phyloP scores from a whole-genome alignment of 108 stramenopile species.

The Nitzschia sp. region DNA sequence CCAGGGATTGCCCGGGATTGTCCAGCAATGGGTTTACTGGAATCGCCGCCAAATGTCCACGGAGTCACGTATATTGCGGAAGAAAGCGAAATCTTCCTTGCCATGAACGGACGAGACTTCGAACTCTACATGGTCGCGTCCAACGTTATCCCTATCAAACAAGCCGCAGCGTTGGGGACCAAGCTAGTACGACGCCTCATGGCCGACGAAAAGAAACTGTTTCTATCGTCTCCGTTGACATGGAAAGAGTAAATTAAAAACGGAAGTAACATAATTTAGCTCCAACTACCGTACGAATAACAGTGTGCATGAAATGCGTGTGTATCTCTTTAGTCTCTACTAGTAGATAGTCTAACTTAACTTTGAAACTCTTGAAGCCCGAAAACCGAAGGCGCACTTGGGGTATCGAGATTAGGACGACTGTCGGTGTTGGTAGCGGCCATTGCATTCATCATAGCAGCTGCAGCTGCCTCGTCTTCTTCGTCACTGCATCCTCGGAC shows the following conservation, averaged over 20 bases:
- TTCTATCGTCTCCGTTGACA: conserved; percentile 59
- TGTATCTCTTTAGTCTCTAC: neutral
- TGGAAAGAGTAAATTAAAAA: conserved; percentile 5
- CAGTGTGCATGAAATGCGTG: neutral
- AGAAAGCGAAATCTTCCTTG: conserved; percentile 62
- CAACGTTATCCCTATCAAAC: conserved; percentile 40
- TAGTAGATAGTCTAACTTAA: neutral
- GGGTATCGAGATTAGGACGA: neutral
- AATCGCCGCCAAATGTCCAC: conserved; percentile 66
- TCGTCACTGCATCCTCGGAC: neutral
- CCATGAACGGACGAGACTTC: conserved; percentile 70
- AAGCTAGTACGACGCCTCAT: conserved; percentile 59
- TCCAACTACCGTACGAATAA: neutral
- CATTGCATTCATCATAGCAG: neutral
- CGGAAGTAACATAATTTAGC: no score
- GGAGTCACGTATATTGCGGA: conserved; percentile 70
- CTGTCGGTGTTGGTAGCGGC: neutral
- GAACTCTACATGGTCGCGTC: conserved; percentile 51
- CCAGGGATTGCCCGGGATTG: conserved; percentile 43
- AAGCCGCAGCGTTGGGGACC: conserved; percentile 63
- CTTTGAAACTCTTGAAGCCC: neutral
- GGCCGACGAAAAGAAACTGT: conserved; percentile 58
- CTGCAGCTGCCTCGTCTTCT: neutral
- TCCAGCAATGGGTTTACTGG: conserved; percentile 55
- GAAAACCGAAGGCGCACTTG: neutral